phyloP scores from a whole-genome alignment of 2,329 filamentous ascomycete genomes.

The Dothidotthia symphoricarpi region DNA sequence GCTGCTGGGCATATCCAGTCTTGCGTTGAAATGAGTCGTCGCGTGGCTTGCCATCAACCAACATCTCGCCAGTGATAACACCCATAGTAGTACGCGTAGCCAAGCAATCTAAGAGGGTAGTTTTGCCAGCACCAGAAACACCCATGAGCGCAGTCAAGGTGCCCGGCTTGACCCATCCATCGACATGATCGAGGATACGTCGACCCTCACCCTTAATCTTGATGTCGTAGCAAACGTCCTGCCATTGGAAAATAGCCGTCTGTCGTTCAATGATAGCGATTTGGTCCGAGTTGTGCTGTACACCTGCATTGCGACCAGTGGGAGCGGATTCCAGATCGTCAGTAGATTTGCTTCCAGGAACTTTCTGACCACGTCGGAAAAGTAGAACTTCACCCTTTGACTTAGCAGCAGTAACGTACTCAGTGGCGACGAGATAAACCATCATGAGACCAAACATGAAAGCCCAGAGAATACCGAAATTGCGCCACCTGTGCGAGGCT shows the following conservation, averaged over 20 bases:
- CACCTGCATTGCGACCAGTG: conserved; percentile 31
- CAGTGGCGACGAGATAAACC: conserved; percentile 47
- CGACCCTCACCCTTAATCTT: conserved; percentile 76
- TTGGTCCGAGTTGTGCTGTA: conserved; percentile 38
- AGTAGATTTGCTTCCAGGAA: conserved; percentile 49
- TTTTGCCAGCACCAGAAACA: conserved; percentile 91
- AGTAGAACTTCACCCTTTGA: conserved; percentile 54
- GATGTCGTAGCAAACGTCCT: conserved; percentile 74
- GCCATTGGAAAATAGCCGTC: conserved; percentile 82
- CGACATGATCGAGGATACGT: conserved; percentile 78
- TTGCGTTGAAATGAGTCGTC: conserved; percentile 86
- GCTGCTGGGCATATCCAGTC: conserved; percentile 89
- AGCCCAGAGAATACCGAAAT: conserved; percentile 48
- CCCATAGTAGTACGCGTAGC: conserved; percentile 86
- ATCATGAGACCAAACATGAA: conserved; percentile 47
- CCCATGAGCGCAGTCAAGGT: conserved; percentile 85
- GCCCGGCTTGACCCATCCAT: conserved; percentile 92
- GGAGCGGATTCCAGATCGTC: conserved; percentile 44
- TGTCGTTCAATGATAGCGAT: conserved; percentile 58
- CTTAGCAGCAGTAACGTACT: conserved; percentile 50
- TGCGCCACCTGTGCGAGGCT: conserved; percentile 47
- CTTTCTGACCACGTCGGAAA: conserved; percentile 50
- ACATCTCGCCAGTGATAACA: conserved; percentile 81
- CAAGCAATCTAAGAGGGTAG: conserved; percentile 81
- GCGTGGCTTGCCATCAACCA: conserved; percentile 71